Conservation (phyloP, 495 filamentous ascomycete genomes). For the Tuber aestivum region DNA sequence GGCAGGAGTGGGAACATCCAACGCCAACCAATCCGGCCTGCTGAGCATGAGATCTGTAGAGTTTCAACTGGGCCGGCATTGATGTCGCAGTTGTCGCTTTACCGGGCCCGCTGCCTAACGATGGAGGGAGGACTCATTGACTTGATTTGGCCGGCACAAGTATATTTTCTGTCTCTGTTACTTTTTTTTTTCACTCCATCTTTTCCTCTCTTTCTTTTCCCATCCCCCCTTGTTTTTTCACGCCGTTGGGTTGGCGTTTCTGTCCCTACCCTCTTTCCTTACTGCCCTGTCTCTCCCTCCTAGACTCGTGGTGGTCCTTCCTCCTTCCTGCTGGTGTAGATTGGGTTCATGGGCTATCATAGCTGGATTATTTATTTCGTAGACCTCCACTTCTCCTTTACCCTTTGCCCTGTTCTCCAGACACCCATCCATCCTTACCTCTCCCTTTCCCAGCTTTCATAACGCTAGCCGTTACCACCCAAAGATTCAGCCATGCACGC, state of each 20-base stretch:
- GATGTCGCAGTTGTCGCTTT: not conserved
- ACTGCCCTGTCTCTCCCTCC: not conserved
- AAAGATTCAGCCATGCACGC: not conserved
- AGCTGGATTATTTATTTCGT: not conserved
- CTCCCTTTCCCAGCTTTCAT: not conserved
- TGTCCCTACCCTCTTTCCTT: not conserved
- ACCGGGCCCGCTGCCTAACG: not conserved
- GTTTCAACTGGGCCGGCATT: not conserved
- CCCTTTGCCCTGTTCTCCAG: not conserved
- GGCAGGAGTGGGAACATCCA: not conserved
- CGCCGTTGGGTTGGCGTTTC: not conserved
- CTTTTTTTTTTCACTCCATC: too few relatives aligned
- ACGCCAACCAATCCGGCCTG: not conserved
- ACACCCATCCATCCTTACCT: not conserved
- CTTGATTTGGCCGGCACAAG: not conserved
- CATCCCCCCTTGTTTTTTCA: not conserved
- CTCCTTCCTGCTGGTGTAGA: not conserved
- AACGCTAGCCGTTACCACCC: slow-evolving; percentile 9
- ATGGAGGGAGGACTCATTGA: not conserved
- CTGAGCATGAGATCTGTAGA: not conserved
- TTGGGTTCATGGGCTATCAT: not conserved
- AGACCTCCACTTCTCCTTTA: not conserved
- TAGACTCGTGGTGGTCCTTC: not conserved
- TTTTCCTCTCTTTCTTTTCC: not conserved
- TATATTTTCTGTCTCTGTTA: too few relatives aligned